Evolutionary conservation across 805 yeast species (phyloP), one percentile per base, ranked within the genome.

Genomic region (Isabelozyma rhagii): DNA sequence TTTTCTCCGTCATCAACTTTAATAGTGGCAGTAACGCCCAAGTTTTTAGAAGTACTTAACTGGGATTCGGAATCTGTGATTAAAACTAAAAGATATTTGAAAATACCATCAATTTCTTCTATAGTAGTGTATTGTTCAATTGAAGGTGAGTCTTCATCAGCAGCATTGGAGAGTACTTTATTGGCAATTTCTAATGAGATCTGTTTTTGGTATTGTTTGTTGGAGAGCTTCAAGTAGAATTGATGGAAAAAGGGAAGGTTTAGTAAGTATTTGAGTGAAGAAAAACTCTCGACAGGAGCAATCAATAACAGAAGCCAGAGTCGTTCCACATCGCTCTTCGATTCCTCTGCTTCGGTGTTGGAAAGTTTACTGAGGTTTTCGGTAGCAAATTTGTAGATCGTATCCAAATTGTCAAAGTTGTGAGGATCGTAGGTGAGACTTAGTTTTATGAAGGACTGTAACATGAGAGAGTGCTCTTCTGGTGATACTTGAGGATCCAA

Each of bases 391-490:
- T 79, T 67, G 64, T 80, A 85, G 25, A 91, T 73, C 34, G 69
- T 66, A 60, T 88, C 84, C 48, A 91, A 71, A 63, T 87, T 82
- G 5, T 73, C 77, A 52, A 74, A 74, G 50, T 83, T 80, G 0
- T 77, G 70, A 6, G 89, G 87, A 60, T 87, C 87, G 68, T 84
- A 88, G 4, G 78, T 73, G 40, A 89, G 71, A 0, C 90, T 77
- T 43, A 92, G 66, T 53, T 78, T 79, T 46, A 86, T 75, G 31
- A 89, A 74, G n/a, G 86, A 80, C 51, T 84, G 85, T 43, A 89
- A 69, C 17, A 91, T 72, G 1, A 79, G 74, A 8, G 87, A 78
- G 48, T 81, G 80, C 51, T 88, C 93, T 28, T 79, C 82, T n/a
- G 79, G 61, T 0, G 89, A 72, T n/a, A 90, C 66, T 45, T 83